Evolutionary conservation across 176 grass and related monocot genomes (phyloP).

Genomic region (Alopecurus myosuroides): DNA sequence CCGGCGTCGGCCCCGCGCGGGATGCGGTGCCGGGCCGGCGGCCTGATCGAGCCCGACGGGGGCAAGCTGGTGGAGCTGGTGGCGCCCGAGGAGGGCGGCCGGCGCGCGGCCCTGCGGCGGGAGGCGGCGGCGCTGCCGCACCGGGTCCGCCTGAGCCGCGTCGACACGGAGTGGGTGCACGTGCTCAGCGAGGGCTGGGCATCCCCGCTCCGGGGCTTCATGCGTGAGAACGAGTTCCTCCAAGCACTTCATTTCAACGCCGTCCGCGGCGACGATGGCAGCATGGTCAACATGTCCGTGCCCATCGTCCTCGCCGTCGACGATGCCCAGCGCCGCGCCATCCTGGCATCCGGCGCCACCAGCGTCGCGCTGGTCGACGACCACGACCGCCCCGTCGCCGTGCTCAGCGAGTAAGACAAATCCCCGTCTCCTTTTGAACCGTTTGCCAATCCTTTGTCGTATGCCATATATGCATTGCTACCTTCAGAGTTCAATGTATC

Average conservation of each 20-base stretch:
- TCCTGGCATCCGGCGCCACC: conserved; percentile 45
- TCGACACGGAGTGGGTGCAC: conserved; percentile 87
- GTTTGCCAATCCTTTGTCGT: not conserved
- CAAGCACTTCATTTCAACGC: conserved; percentile 99
- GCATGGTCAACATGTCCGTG: conserved; percentile 89
- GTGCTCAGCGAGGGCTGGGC: conserved; percentile 99
- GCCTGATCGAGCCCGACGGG: conserved; percentile 93
- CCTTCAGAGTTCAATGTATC: not conserved
- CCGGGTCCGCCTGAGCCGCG: conserved; percentile 42
- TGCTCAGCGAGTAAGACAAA: conserved; percentile 64
- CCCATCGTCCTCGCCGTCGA: conserved; percentile 92
- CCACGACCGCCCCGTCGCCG: conserved; percentile 49
- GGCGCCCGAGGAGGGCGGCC: conserved; percentile 44
- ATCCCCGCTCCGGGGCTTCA: conserved; percentile 91
- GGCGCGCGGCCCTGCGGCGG: conserved; percentile 39
- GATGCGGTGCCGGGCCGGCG: conserved; percentile 31
- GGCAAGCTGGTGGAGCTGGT: conserved; percentile 82
- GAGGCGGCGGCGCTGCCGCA: conserved; percentile 63
- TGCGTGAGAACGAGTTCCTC: conserved; percentile 98
- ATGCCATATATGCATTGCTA: conserved; percentile 5
- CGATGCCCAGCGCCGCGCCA: conserved; percentile 61
- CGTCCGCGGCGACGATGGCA: conserved; percentile 67
- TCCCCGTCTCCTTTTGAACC: not conserved
- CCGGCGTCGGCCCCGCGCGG: not conserved
- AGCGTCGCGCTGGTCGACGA: conserved; percentile 72